Evolutionary conservation across 73 alveolate species (phyloP).

Genomic region (Durusdinium trenchii): DNA sequence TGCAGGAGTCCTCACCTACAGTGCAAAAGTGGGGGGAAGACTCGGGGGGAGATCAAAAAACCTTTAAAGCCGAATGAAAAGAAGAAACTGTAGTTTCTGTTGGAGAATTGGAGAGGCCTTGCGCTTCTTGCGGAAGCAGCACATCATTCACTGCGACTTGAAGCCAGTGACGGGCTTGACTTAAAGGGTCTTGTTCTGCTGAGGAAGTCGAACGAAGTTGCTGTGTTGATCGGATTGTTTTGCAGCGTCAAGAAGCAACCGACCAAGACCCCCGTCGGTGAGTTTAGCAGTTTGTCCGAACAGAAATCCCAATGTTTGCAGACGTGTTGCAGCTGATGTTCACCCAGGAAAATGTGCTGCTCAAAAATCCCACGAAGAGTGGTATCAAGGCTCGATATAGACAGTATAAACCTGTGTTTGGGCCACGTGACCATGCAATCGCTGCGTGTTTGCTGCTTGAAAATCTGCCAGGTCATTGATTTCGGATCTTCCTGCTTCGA

Average conservation of each 20-base stretch:
- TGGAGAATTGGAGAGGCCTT: slow-evolving; percentile 58
- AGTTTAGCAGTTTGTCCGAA: background rate
- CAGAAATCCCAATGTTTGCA: background rate
- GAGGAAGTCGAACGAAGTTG: background rate
- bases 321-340: background rate
- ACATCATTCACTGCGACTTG: slow-evolving; percentile 97
- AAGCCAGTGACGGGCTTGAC: slow-evolving; percentile 96
- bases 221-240: background rate
- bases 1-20: too few species aligned
- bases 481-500: slow-evolving; percentile 97
- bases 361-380: slow-evolving; percentile 97
- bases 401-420: background rate
- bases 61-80: too few species aligned
- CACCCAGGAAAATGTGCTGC: slow-evolving; percentile 96
- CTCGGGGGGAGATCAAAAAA: too few species aligned
- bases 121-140: slow-evolving; percentile 96
- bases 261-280: background rate
- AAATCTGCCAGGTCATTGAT: slow-evolving; percentile 96
- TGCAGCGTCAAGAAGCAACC: background rate
- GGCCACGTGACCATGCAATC: background rate
- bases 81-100: too few species aligned
- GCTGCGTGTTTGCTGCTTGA: background rate
- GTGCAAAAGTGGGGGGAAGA: too few species aligned
- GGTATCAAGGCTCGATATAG: slow-evolving; percentile 96
- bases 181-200: too few species aligned